Evolutionary conservation across 805 yeast species (phyloP), one percentile per base, ranked within the genome.

Genomic region (Candida verbasci): DNA sequence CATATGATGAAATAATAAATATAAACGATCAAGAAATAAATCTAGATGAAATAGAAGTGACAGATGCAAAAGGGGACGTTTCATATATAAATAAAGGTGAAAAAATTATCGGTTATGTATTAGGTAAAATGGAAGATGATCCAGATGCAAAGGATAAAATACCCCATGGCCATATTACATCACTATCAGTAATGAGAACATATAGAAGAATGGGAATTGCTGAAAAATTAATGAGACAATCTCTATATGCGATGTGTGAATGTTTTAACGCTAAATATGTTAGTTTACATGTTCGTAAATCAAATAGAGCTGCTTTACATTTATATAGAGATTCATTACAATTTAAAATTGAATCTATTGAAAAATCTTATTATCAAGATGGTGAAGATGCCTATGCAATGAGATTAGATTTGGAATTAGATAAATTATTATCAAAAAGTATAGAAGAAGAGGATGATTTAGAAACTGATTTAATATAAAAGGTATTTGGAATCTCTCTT

Each of bases 361-460:
- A 88, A 50, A 82, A 77, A 45, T 74, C 83, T n/a, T 93, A 93
- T 59, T 93, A 93, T 52, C 96, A 89, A 36, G 97, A 93, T 60
- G 95, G 95, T 22, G 98, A 93, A 62, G 97, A 93, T 62, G 98
- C 98, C 11, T 91, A 89, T 58, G 83, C 93, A 27, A 93, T 93
- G 98, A 80, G 78, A 54, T 85, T 85, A 55, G 70, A 67, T 2
- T 68, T 87, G 46, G 66, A 65, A 15, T 53, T 80, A 31, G 80
- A 80, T 11, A 82, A 80, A 17, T 63, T 83, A 43, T 42, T 78
- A 30, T 70, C 75, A 40, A 58, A 60, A 29, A 66, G 65, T 12
- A 14, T 3, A 5, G 31, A 12, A 8, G 59, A 50, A 9, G 73
- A 59, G 24, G 93, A 84, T 52, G 84, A 82, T 56, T 63, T 82